Evolutionary conservation across 352 stramenopile species (phyloP), one percentile per base, ranked within the genome.

Genomic region (Globisporangium abappressorium): DNA sequence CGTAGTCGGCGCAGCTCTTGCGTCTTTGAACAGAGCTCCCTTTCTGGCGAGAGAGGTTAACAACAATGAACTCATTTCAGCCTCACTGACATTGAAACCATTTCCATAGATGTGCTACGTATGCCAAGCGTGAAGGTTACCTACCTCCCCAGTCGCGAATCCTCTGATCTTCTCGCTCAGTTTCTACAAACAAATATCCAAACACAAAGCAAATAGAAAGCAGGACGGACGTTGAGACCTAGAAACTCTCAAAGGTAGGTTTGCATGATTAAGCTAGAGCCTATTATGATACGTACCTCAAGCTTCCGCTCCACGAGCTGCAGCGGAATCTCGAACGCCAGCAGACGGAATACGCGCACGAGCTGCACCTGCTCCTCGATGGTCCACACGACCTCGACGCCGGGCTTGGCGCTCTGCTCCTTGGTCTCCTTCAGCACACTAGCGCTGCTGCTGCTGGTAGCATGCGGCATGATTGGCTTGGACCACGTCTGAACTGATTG

Each of bases 291-390:
- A 26, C 24, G 15, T 59, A 91, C 86, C 69, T 90, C 72, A 5
- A 94, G 65, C 43, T 93, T 94, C 11, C 77, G 72, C 6, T 90
- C 79, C 28, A 91, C 57, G 9, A 82, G 78, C 55, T 82, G 73
- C 1, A 89, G 69, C 0, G 86, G 81, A 1, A 87, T 78, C 12
- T 93, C 83, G 53, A 94, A 89, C 1, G 82, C 77, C 12, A 94
- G 66, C 20, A 86, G 59, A 11, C 86, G 84, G 59, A 94, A 93
- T 20, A 93, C 78, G 58, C 86, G 78, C 15, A 78, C 76, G 15
- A 94, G 73, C 61, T 92, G 86, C n/a, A 92, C 70, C 70, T 92
- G 81, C 72, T 94, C 86, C 53, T 92, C 86, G 24, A 94, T 82
- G 28, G 76, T 91, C 57, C 75, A 79, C 20, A 79, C 71, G 14